Base-by-base conservation (phyloP, 495 filamentous ascomycete genomes). In the Eremomyces bilateralis region DNA sequence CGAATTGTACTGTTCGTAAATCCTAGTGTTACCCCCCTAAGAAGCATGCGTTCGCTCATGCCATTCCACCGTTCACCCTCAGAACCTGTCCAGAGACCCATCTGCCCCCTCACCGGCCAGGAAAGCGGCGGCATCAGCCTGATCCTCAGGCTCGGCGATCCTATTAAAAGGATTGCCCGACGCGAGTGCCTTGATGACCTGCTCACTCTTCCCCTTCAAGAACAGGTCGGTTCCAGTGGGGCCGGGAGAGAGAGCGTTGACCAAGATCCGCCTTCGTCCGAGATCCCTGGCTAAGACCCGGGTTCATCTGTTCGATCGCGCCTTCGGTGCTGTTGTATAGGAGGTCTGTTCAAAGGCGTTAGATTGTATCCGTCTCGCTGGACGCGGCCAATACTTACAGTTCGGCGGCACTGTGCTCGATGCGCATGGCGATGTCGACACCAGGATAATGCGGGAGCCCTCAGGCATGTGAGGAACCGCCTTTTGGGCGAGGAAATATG, bases 1-100 rank as follows among this genome's bases (percentile, higher is more conserved):
- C n/a, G n/a, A n/a, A n/a, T n/a, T n/a, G n/a, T n/a, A n/a, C n/a
- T n/a, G n/a, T n/a, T n/a, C n/a, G n/a, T n/a, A n/a, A n/a, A n/a
- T n/a, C n/a, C n/a, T n/a, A n/a, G n/a, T n/a, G n/a, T n/a, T n/a
- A n/a, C n/a, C n/a, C n/a, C n/a, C n/a, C n/a, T n/a, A n/a, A n/a
- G n/a, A n/a, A n/a, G n/a, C n/a, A n/a, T n/a, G n/a, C n/a, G n/a
- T n/a, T n/a, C n/a, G n/a, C n/a, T n/a, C n/a, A n/a, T n/a, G n/a
- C n/a, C n/a, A n/a, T n/a, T n/a, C n/a, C 69, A 4, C 72, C 70
- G 59, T 77, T 76, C 5, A 62, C 64, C 36, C 59, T 53, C n/a
- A 75, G 18, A 15, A 65, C 46, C 53, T 79, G 72, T n/a, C 76
- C 75, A 18, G 63, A 65, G 20, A 80, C 59, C 73, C 73, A 80